Evolutionary conservation across 2,329 filamentous ascomycete genomes (phyloP), one percentile per base, ranked within the genome.

Genomic region (Neofusicoccum umdonicola): DNA sequence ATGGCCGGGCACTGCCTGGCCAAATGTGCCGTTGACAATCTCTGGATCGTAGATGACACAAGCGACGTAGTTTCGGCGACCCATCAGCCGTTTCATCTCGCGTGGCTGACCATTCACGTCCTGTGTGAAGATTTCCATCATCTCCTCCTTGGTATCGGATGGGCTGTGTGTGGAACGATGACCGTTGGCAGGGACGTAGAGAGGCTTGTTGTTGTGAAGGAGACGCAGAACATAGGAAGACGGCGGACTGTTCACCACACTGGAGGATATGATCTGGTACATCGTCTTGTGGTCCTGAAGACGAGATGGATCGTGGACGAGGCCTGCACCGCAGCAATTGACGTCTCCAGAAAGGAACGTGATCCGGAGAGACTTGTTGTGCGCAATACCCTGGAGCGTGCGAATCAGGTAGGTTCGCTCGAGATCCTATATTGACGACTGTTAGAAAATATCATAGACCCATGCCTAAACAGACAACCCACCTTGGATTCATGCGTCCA

Each of bases 121-220:
- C 7, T 90, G 91, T 72, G 95, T 92, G 85, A 99, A 99, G 69
- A 99, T 96, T 81, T 99, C 95, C 91, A 99, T 96, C 95, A 99
- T 99, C 79, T 99, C 95, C 78, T 99, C 95, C 79, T 99, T 98
- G 52, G 95, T 99, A 76, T 99, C 95, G 1, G 89, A 90, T 0
- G 90, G 88, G 68, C 87, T 86, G 64, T 92, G 88, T 1, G 84
- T 84, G 66, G 82, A 85, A 68, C 87, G 83, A 69, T 88, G 86
- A n/a, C 94, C 94, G 77, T 99, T 99, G 63, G 86, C 84, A 0
- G 95, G 95, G 63, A 99, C 85, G 77, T 97, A 99, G 34, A 98
- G 87, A 42, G 91, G 87, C 77, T 94, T 95, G 80, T 93, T 94
- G 82, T 90, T 95, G 83, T 98, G 93, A n/a, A 99, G 88, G 73